Evolutionary conservation across 345 rosid genomes (phyloP), one percentile per base, ranked within the genome.

Genomic region (Syzygium aqueum): DNA sequence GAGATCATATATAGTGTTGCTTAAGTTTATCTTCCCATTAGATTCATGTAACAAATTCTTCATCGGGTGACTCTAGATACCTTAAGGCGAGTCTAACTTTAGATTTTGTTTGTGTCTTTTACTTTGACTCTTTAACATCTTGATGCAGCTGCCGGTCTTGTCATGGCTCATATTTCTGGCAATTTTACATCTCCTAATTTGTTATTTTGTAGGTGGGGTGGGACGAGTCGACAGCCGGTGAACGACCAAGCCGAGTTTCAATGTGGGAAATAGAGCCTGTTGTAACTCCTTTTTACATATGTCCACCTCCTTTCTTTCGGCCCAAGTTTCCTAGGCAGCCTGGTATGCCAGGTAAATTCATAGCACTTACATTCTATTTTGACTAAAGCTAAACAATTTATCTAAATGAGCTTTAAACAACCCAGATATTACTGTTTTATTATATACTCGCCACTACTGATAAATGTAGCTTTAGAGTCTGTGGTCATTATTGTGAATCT

Each of bases 181-280:
- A 54, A 78, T 52, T 78, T 86, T 49, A 73, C 50, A 50, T 84
- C 28, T 43, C 84, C 28, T 77, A 28, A 15, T 56, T 30, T 50
- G 49, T 63, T 51, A 30, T 78, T 88, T 63, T 91, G 88, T 91
- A 97, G 99, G 99, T 97, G 73, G 99, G 99, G 52, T 97, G 99
- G 99, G 99, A 96, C 90, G 99, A 97, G 87, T 97, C 99, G 33
- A 92, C 99, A 65, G 95, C 98, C 73, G 97, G 99, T 87, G 99
- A 95, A 77, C 89, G 99, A 85, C 99, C 96, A 77, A 92, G 93
- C 86, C 91, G 98, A 85, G 99, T 97, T 87, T 96, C 99, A 13
- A 89, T 94, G n/a, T 97, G 99, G 99, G 99, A 96, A 33, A 91
- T 92, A 85, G 99, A 97, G 90, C 99, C 99, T 1, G 98, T 97